phyloP scores from a whole-genome alignment of 2,329 filamentous ascomycete species.

The Neonectria sp. region DNA sequence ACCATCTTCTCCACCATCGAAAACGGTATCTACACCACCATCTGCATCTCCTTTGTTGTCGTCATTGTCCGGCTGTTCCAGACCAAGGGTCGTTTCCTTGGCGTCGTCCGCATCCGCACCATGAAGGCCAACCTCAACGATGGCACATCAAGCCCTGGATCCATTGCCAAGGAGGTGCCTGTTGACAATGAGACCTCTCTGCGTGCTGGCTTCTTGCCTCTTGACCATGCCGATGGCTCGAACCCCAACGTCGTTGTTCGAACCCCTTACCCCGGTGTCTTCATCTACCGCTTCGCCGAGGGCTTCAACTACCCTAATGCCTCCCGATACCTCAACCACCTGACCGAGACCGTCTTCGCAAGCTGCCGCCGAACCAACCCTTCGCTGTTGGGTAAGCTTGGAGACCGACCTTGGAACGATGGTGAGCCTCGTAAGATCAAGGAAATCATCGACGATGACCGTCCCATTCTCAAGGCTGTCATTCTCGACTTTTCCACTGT shows the following conservation, averaged over 20 bases:
- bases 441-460: constrained; percentile 51
- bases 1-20: constrained; percentile 88
- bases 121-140: constrained; percentile 83
- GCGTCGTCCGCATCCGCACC: constrained; percentile 86
- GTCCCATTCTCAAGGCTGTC: constrained; percentile 69
- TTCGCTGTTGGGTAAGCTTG: constrained; percentile 61
- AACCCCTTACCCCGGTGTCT: constrained; percentile 67
- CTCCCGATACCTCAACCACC: constrained; percentile 64
- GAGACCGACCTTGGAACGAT: constrained; percentile 73
- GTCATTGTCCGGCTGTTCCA: constrained; percentile 85
- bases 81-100: constrained; percentile 83
- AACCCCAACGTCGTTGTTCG: constrained; percentile 63
- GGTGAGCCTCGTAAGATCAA: constrained; percentile 57
- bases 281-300: constrained; percentile 69
- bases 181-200: constrained; percentile 60
- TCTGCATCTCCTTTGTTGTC: constrained; percentile 78
- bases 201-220: constrained; percentile 62
- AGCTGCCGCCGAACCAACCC: constrained; percentile 63
- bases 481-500: constrained; percentile 70
- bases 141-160: constrained; percentile 44
- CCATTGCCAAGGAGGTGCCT: constrained; percentile 46
- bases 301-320: constrained; percentile 72
- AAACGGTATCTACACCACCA: constrained; percentile 87
- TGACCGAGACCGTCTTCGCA: constrained; percentile 62
- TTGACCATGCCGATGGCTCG: constrained; percentile 65